Evolutionary conservation across 2,329 filamentous ascomycete species (phyloP), one percentile per base, ranked within the genome.

Genomic region (Microcyclosporella mali): DNA sequence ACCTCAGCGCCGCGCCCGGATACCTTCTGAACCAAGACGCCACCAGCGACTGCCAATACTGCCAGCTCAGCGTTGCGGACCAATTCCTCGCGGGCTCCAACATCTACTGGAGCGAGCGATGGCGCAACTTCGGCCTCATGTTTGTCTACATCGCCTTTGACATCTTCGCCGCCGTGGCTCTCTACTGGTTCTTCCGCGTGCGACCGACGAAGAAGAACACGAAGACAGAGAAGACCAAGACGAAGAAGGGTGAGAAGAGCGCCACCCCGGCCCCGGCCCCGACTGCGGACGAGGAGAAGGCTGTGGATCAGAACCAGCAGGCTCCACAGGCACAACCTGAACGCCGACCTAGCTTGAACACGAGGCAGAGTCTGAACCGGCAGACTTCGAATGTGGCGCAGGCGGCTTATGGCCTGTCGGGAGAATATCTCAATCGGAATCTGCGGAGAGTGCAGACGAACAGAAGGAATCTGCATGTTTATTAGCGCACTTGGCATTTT

Each of bases 101-200:
- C 14, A 71, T 72, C 38, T 61, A 61, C 44, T 78, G 66, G 55
- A 49, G 54, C 1, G 63, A 77, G 19, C 64, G 78, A 2, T 86
- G 82, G 82, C 70, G 82, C 43, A 84, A 87, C 57, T 85, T 79
- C 45, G 84, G 82, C 1, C 70, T 87, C 31, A 67, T 86, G 56
- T 86, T 80, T 75, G 79, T 70, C 0, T 87, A 75, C 53, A 73
- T 86, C 30, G 46, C 66, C 0, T 83, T 85, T 61, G 84, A 86
- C 53, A 72, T 84, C 30, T 62, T 64, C 30, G 66, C 72, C 2
- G 79, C 81, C 0, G 66, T 84, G 2, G 49, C 70, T 9, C 62
- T 81, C 1, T 87, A 87, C 62, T 87, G 76, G 61, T 51, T 79
- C 15, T 77, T 81, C 55, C 66, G 80, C 11, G 78, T 83, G 3